Evolutionary conservation across 1,139 yeast genomes (phyloP).

Genomic region (Saccharomyces hybrid): DNA sequence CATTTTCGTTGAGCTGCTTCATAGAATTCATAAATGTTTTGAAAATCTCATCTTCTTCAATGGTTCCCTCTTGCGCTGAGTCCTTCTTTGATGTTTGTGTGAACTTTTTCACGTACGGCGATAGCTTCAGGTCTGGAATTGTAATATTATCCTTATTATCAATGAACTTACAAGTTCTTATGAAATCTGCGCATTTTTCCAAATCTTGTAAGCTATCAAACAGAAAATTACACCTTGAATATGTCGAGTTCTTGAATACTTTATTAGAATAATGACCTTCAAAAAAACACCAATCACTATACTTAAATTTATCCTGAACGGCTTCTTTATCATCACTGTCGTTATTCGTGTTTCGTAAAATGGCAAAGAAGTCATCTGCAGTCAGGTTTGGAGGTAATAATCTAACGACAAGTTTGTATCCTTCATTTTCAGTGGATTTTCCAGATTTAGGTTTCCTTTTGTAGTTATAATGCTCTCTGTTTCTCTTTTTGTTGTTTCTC

Average conservation of each 20-base stretch:
- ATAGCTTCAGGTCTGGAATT: slow-evolving; percentile 16
- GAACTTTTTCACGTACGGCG: slow-evolving; percentile 23
- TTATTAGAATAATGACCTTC: slow-evolving; percentile 23
- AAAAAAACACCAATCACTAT: slow-evolving; percentile 22
- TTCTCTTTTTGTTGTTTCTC: slow-evolving; percentile 4
- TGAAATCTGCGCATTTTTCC: slow-evolving; percentile 10
- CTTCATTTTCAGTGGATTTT: slow-evolving; percentile 8
- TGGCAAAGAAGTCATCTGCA: slow-evolving; percentile 16
- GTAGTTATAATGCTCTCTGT: slow-evolving; percentile 6
- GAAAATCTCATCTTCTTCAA: slow-evolving; percentile 22
- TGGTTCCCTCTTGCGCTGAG: slow-evolving; percentile 18
- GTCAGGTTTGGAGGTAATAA: slow-evolving; percentile 29
- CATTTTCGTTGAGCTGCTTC: slow-evolving; percentile 15
- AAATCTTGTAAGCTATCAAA: slow-evolving; percentile 17
- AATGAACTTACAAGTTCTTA: slow-evolving; percentile 17
- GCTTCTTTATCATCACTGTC: slow-evolving; percentile 8
- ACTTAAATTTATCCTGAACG: slow-evolving; percentile 8
- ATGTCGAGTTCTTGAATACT: slow-evolving; percentile 26
- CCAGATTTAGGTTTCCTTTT: slow-evolving; percentile 9
- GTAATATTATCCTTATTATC: slow-evolving; percentile 26
- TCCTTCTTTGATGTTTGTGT: slow-evolving; percentile 7
- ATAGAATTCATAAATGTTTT: slow-evolving; percentile 25
- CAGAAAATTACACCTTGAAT: slow-evolving; percentile 29
- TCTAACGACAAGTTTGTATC: slow-evolving; percentile 26
- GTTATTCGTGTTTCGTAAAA: slow-evolving; percentile 6